Evolutionary conservation across 1,284 basidiomycete species (phyloP).

Genomic region (Lentinula novae-zelandiae): DNA sequence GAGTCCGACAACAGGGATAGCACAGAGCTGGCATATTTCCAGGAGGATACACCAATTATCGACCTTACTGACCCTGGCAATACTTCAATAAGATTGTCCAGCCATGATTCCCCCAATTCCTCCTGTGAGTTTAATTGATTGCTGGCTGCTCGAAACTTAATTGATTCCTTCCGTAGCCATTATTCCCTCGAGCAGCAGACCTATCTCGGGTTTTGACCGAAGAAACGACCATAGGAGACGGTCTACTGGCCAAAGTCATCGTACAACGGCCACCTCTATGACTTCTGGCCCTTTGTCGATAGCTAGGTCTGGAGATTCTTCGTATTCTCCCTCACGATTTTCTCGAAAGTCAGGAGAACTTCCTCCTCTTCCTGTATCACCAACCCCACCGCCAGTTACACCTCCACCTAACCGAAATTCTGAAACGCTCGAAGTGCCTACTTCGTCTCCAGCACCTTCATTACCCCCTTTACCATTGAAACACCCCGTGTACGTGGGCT

Average conservation of each 20-base stretch:
- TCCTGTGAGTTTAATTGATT: not conserved
- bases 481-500: conserved; percentile 31
- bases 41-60: conserved; percentile 10
- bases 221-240: conserved; percentile 11
- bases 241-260: conserved; percentile 7
- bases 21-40: conserved; percentile 13
- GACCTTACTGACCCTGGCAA: conserved; percentile 10
- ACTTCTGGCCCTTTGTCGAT: conserved; percentile 4
- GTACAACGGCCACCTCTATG: conserved; percentile 10
- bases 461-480: conserved; percentile 33
- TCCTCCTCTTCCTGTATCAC: conserved; percentile 12
- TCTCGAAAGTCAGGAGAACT: conserved; percentile 13
- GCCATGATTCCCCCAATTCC: not conserved
- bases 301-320: conserved; percentile 4
- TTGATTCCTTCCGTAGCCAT: not conserved
- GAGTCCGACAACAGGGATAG: not conserved
- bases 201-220: not conserved
- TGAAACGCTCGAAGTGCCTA: conserved; percentile 19
- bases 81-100: not conserved
- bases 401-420: conserved; percentile 12
- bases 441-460: not conserved
- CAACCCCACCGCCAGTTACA: conserved; percentile 9
- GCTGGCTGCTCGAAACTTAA: not conserved
- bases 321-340: conserved; percentile 5
- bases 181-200: not conserved